Base-by-base conservation (phyloP, 2,329 filamentous ascomycete genomes). In the Penicillium sp. region DNA sequence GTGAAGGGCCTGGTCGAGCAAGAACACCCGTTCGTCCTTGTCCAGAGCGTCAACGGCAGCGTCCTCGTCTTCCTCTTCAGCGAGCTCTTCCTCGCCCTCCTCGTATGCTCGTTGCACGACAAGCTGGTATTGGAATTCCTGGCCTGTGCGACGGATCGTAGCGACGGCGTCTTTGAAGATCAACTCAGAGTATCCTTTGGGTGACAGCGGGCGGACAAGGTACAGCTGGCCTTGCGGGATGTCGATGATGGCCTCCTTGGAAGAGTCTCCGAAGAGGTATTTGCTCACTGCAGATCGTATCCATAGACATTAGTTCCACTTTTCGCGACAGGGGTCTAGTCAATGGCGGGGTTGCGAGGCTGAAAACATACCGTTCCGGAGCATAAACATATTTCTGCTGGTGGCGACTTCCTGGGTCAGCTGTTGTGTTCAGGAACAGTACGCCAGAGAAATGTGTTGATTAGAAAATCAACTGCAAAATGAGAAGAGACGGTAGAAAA, bases 111-210 rank as follows among this genome's bases (percentile, higher is more conserved):
- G 85, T 72, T 99, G 94, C 43, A 97, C 84, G 42, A 97, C 93
- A 12, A 99, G 89, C 73, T 99, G 94, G 72, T 97, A 99, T 68
- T 99, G 92, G 68, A 90, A 97, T 54, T 97, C 91, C 71, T 96
- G 92, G 20, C 90, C 92, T 16, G 94, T 97, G 62, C 90, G 86
- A 62, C 95, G 88, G 68, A 99, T 95, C 61, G 88, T 91, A 53
- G 93, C 91, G 47, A 91, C 89, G 40, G 91, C 89, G 85, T 99
- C 94, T 74, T 94, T 96, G 82, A 97, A 99, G 75, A 99, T 96
- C 70, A 97, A 91, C 75, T 99, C 94, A 1, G 93, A 97, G 73
- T 97, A 97, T 63, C 94, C 94, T 74, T 99, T 99, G 57, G 93
- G 91, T 7, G 93, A 97, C 50, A 91, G 84, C 11, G 94, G 94